Base-by-base conservation (phyloP, 2,329 filamentous ascomycete genomes). In the Ambrosiella beaveri region DNA sequence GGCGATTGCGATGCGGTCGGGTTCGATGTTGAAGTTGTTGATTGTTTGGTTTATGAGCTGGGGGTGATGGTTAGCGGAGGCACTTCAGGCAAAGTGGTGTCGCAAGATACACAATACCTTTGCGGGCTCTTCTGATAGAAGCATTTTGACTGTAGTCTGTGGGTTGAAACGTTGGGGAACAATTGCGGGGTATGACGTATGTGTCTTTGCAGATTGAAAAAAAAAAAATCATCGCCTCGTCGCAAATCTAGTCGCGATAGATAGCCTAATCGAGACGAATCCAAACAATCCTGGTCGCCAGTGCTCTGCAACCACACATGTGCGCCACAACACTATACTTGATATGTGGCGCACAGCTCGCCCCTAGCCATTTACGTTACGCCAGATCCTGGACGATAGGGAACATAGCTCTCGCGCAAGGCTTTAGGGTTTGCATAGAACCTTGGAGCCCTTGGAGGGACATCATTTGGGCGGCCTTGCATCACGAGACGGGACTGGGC, bases 31-130 rank as follows among this genome's bases (percentile, higher is more conserved):
- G 81, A 98, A 98, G 76, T 96, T 95, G 65, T 83, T 79, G 66
- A 94, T 85, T 47, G 90, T 95, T 73, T 94, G 86, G 68, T 84
- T 79, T 73, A 98, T 95, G 67, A 96, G 85, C 86, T 93, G 70
- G 52, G 58, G 47, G 7, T 12, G 9, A 11, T 47, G 15, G 12
- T 50, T 36, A 56, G 56, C 50, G 54, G 57, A 2, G 41, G 19
- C n/a, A 36, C 17, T 41, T 19, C 13, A 39, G 19, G 13, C 38
- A n/a, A 36, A 27, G 19, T 15, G 53, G 37, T 51, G 40, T 47
- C 35, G 50, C 44, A 52, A 35, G 27, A n/a, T 13, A 53, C 80
- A 61, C 80, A 94, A 88, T 50, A 84, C 85, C 50, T 27, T 27
- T 27, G 86, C 86, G 63, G 90, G 91, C 69, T 93, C 87, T 74